These are phyloP conservation scores for Spencermartinsiella ligniputridi DNA, from an alignment of 1,139 yeast species.

Conservation along the genomic window DNA sequence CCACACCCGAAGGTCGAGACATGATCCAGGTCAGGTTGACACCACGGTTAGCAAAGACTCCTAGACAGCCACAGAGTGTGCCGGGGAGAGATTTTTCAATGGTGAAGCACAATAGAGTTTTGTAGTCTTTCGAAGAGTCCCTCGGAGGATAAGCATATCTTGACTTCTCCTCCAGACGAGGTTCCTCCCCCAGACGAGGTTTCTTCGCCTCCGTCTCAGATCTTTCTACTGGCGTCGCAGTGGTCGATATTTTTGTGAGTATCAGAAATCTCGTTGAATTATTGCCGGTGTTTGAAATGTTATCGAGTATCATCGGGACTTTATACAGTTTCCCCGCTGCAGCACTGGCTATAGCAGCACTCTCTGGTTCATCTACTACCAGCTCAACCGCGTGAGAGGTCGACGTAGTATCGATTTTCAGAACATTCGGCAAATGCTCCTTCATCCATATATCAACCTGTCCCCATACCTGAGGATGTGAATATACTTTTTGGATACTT, in stretches of 20 bases:
- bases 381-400: slow-evolving; percentile 81
- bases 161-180: too few relatives aligned
- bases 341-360: slow-evolving; percentile 55
- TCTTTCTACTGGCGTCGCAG: neutral
- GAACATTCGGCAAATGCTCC: slow-evolving; percentile 28
- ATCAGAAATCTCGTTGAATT: slow-evolving; percentile 86
- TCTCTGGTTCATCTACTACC: slow-evolving; percentile 39
- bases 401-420: slow-evolving; percentile 58
- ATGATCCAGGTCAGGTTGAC: slow-evolving; percentile 68
- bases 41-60: slow-evolving; percentile 51
- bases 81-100: slow-evolving; percentile 70
- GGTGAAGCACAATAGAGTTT: slow-evolving; percentile 63
- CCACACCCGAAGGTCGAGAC: slow-evolving; percentile 59
- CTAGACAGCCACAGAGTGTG: slow-evolving; percentile 63
- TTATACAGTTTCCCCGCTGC: slow-evolving; percentile 63
- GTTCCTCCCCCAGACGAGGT: slow-evolving; percentile 7
- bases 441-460: slow-evolving; percentile 61
- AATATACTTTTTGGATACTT: slow-evolving; percentile 56
- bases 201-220: slow-evolving; percentile 24
- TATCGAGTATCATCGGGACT: slow-evolving; percentile 49
- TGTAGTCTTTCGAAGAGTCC: slow-evolving; percentile 16
- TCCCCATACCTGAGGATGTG: slow-evolving; percentile 99
- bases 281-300: slow-evolving; percentile 64
- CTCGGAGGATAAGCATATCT: neutral
- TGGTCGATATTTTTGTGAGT: slow-evolving; percentile 35